A percentile compares a stretch with the other conserved stretches of the same genome.
phyloP scores from a whole-genome alignment of 192 early-diverging fungal species.

The Ambispora gerdemannii region DNA sequence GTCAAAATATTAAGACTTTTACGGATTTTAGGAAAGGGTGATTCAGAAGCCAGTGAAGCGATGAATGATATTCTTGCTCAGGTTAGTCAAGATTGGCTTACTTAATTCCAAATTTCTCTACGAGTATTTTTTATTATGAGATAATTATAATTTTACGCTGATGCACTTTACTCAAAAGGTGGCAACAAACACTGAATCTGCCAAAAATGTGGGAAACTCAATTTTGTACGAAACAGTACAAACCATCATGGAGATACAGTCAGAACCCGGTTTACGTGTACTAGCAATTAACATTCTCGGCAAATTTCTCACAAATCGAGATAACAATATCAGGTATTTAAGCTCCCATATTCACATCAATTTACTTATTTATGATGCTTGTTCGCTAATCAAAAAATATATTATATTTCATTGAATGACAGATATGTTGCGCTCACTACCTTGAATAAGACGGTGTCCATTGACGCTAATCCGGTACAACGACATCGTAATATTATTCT shows the following conservation, averaged over 20 bases:
- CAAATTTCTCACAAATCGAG: constrained; percentile 88
- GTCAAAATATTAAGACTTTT: constrained; percentile 89
- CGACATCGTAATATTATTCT: constrained; percentile 95
- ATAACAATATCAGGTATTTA: constrained; percentile 92
- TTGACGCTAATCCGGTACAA: constrained; percentile 93
- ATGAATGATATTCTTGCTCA: constrained; percentile 98
- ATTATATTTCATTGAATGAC: no score
- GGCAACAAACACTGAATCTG: constrained; percentile 89
- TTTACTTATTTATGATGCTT: constrained; percentile 16
- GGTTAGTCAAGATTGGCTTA: constrained; percentile 37
- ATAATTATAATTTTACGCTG: no score
- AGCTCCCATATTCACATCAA: constrained; percentile 1
- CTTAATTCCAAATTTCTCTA: no score
- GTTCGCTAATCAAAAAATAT: constrained; percentile 22
- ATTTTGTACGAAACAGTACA: constrained; percentile 97
- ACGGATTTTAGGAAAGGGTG: constrained; percentile 79
- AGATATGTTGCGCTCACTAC: constrained; percentile 98
- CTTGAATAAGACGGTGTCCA: constrained; percentile 81
- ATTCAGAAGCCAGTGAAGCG: constrained; percentile 77
- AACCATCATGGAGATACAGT: constrained; percentile 94
- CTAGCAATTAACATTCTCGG: constrained; percentile 98
- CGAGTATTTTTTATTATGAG: no score
- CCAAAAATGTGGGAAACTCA: constrained; percentile 96
- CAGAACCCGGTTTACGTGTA: constrained; percentile 85
- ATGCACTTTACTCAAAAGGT: constrained; percentile 55